Evolutionary conservation across 768 basidiomycete species (phyloP).

Genomic region (Lactarius akahatsu): DNA sequence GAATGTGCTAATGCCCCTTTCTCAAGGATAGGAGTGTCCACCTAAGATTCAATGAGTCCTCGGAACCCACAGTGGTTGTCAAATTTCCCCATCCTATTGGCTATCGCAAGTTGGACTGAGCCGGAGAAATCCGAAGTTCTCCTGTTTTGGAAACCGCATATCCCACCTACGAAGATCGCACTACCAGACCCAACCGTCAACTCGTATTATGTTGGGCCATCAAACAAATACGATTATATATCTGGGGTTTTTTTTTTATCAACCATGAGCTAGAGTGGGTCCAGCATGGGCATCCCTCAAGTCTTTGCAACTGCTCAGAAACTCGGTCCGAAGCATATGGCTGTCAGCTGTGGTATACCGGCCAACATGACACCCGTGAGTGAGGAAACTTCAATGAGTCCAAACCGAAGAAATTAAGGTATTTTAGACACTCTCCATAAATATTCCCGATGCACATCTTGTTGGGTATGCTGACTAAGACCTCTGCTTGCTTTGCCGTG

Average conservation of each 20-base stretch:
- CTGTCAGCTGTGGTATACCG: background rate
- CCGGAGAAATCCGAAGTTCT: background rate
- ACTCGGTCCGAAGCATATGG: background rate
- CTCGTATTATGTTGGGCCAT: background rate
- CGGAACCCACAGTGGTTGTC: background rate
- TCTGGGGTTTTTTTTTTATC: background rate
- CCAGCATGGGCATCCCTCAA: background rate
- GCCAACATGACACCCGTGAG: background rate
- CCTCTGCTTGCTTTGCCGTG: background rate
- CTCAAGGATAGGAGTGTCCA: background rate
- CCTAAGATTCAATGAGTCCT: background rate
- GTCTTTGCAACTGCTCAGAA: background rate
- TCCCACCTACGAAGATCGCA: background rate
- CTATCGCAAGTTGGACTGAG: background rate
- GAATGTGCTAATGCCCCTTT: too few relatives aligned
- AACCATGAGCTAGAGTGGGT: background rate
- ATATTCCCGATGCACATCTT: background rate
- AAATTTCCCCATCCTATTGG: background rate
- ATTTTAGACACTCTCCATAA: background rate
- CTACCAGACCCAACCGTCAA: background rate
- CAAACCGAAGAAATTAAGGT: background rate
- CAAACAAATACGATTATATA: background rate
- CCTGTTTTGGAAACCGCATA: background rate
- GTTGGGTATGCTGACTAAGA: background rate
- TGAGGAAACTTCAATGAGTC: background rate